Evolutionary conservation across 805 yeast species (phyloP).

Genomic region (Candida parachauliodes): DNA sequence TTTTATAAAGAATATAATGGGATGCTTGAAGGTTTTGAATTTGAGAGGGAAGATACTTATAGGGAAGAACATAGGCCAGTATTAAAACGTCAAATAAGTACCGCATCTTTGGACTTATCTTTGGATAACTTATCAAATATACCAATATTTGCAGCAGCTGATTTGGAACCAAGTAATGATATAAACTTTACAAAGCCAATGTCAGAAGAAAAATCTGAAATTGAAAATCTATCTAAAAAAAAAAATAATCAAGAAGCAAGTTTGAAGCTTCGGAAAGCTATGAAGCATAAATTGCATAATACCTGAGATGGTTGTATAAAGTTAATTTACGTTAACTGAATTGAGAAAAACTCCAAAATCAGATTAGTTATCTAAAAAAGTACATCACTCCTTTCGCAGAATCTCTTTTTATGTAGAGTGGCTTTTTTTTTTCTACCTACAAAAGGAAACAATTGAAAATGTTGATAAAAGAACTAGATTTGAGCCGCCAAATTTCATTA

Average conservation of each 20-base stretch:
- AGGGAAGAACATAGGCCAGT: neutral
- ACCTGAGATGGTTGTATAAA: neutral
- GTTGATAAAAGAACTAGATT: too few species aligned
- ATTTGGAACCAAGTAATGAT: constrained; percentile 5
- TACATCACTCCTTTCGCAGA: constrained; percentile 3
- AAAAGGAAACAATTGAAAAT: neutral
- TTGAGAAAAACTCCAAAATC: too few species aligned
- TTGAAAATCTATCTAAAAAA: constrained; percentile 1
- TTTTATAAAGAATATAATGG: constrained; percentile 27
- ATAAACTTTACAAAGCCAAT: constrained; percentile 4
- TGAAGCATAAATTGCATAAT: constrained; percentile 2
- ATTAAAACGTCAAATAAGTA: constrained; percentile 5
- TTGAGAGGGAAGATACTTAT: constrained; percentile 4
- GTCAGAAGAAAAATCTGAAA: constrained; percentile 1
- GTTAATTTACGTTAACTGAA: too few species aligned
- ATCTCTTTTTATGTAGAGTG: neutral
- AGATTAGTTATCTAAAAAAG: too few species aligned
- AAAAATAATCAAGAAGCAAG: neutral
- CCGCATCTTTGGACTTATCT: constrained; percentile 9
- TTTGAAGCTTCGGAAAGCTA: neutral
- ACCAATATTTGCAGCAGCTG: constrained; percentile 24
- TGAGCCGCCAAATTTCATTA: too few species aligned
- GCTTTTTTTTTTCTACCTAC: neutral
- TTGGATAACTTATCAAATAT: constrained; percentile 22
- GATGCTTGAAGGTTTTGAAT: neutral